Evolutionary conservation across 257 asterid genomes (phyloP), one percentile per base, ranked within the genome.

Genomic region (Parsonsia alboflavescens): DNA sequence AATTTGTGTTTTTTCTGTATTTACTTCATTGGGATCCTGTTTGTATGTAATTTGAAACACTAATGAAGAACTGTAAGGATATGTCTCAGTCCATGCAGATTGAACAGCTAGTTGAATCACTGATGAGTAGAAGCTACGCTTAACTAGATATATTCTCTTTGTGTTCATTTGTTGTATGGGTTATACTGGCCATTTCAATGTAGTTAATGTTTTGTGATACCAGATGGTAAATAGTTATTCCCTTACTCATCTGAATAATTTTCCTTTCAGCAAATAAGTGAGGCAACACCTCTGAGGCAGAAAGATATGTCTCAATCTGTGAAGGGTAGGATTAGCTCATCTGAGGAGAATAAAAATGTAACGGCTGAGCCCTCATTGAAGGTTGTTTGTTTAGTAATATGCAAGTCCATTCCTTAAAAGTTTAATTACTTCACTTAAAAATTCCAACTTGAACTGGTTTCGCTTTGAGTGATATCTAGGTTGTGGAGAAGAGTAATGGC

Each of bases 371-470:
- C 71, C 64, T 49, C 66, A 22, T n/a, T 72, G n/a, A 57, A 65
- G 70, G 68, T 44, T 49, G 74, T 74, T 79, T 65, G 36, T 45
- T 56, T 73, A 50, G 65, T 77, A 76, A 80, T 74, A 28, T 73
- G 57, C 53, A n/a, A 24, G 16, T 52, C 62, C 9, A 49, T 30
- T 52, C 46, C 26, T 5, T 19, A 36, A 52, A 57, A 36, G 45
- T 62, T 59, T 62, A 24, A 52, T 64, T 70, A 44, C 66, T 76
- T 41, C 45, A 22, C 72, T 54, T 54, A 71, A 6, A 71, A 33
- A 33, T 33, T 56, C 44, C 41, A 33, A 16, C 13, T 54, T 0
- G 49, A 69, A 48, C 30, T 71, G 9, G 24, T 74, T 64, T 59
- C 36, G 21, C 50, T 21, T 67, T 44, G 44, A n/a, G 39, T 79